phyloP scores from a whole-genome alignment of 2,329 filamentous ascomycete genomes.

The Didymella glomerata region DNA sequence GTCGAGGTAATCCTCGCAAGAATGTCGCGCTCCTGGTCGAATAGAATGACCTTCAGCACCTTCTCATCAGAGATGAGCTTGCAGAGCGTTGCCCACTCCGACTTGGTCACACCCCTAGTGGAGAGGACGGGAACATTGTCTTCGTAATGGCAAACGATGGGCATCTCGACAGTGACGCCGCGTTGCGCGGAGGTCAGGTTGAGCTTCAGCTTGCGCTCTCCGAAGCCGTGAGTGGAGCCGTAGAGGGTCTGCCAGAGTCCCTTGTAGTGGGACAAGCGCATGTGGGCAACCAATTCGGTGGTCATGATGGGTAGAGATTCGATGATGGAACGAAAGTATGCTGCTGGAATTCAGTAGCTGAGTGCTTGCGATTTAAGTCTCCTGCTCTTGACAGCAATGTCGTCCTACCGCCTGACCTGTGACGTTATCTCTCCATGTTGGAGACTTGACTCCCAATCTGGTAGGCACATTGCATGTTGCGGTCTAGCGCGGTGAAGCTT shows the following conservation, averaged over 20 bases:
- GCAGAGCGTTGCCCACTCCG: constrained; percentile 16
- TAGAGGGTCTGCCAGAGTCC: constrained; percentile 18
- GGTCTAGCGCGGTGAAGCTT: constrained; percentile 16
- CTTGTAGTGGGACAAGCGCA: constrained; percentile 21
- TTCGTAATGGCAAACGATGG: constrained; percentile 19
- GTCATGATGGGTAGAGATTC: constrained; percentile 9
- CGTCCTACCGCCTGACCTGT: constrained; percentile 8
- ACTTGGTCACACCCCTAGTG: constrained; percentile 14
- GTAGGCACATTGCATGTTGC: constrained; percentile 12
- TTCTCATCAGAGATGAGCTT: constrained; percentile 20
- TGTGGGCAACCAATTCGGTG: constrained; percentile 19
- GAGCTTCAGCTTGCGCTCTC: constrained; percentile 23
- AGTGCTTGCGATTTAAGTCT: constrained; percentile 9
- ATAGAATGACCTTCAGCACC: constrained; percentile 19
- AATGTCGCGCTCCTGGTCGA: constrained; percentile 16
- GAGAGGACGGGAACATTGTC: constrained; percentile 9
- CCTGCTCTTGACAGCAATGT: not conserved
- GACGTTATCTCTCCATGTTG: constrained; percentile 8
- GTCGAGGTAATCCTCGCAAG: constrained; percentile 10
- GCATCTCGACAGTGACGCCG: constrained; percentile 17
- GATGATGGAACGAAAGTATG: constrained; percentile 8
- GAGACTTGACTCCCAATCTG: constrained; percentile 15
- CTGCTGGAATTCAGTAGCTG: constrained; percentile 1
- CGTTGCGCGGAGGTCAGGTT: constrained; percentile 19
- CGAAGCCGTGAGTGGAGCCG: constrained; percentile 15